Evolutionary conservation across 805 yeast genomes (phyloP).

Genomic region (Saturnispora halmiae): DNA sequence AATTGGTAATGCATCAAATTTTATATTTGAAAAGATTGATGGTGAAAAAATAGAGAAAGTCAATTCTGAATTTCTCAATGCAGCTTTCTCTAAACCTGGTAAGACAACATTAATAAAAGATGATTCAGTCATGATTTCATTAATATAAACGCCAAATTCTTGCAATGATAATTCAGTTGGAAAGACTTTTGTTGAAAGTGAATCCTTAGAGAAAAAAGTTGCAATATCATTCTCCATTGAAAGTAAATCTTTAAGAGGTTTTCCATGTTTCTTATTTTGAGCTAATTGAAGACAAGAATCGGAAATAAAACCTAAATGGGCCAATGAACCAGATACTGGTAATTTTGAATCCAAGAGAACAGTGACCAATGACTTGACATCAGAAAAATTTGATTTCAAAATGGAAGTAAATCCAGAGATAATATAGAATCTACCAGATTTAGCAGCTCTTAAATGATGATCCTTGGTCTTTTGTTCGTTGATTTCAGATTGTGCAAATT

Average conservation of each 20-base stretch:
- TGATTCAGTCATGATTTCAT: conserved; percentile 6
- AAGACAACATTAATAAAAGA: conserved; percentile 15
- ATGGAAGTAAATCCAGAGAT: conserved; percentile 16
- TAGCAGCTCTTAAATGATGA: conserved; percentile 34
- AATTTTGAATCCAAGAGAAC: conserved; percentile 15
- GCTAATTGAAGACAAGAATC: not conserved
- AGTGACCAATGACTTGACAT: conserved; percentile 7
- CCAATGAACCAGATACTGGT: conserved; percentile 17
- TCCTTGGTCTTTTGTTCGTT: conserved; percentile 25
- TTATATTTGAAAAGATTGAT: conserved; percentile 33
- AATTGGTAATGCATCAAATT: conserved; percentile 35
- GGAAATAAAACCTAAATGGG: conserved; percentile 20
- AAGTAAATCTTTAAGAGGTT: conserved; percentile 13
- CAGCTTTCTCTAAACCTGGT: conserved; percentile 64
- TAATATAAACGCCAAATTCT: conserved; percentile 16
- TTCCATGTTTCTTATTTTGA: not conserved
- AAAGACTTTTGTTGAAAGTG: conserved; percentile 28
- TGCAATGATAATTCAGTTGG: conserved; percentile 16
- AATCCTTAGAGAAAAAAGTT: conserved; percentile 29
- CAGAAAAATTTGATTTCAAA: conserved; percentile 16
- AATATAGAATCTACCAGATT: conserved; percentile 27
- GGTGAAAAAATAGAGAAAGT: conserved; percentile 51
- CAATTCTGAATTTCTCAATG: conserved; percentile 69
- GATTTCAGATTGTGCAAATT: conserved; percentile 17
- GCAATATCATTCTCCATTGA: conserved; percentile 15